Conservation (phyloP, 1,284 basidiomycete species). For the Ustilago nuda region DNA sequence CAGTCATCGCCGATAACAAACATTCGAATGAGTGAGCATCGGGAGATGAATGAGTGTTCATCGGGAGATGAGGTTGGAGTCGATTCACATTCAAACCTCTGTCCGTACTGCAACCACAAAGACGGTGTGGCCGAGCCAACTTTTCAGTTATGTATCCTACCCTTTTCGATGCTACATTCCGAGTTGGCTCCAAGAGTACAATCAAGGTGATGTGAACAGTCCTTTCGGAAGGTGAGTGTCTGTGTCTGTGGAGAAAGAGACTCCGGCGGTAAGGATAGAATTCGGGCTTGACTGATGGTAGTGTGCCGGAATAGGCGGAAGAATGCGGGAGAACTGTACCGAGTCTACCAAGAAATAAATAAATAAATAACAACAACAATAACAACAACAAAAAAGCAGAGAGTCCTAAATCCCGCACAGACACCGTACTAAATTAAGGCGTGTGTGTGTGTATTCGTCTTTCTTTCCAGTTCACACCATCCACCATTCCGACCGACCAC, state of each 20-base stretch:
- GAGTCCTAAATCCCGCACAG: slow-evolving; percentile 20
- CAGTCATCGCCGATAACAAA: background rate
- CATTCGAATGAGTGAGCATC: background rate
- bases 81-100: background rate
- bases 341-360: background rate
- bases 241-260: background rate
- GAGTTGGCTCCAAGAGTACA: too few relatives aligned
- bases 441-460: background rate
- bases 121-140: too few relatives aligned
- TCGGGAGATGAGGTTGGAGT: background rate
- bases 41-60: background rate
- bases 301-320: slow-evolving; percentile 29
- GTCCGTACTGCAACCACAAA: too few relatives aligned
- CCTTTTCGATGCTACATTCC: too few relatives aligned
- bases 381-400: background rate
- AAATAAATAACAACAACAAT: too few relatives aligned
- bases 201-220: too few relatives aligned
- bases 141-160: too few relatives aligned
- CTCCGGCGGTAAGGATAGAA: slow-evolving; percentile 2
- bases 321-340: slow-evolving; percentile 13
- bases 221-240: too few relatives aligned
- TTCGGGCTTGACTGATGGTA: background rate
- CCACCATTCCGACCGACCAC: background rate
- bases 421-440: background rate
- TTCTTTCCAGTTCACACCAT: background rate